Base-by-base conservation (phyloP, 768 basidiomycete species). In the Naganishia friedmannii region DNA sequence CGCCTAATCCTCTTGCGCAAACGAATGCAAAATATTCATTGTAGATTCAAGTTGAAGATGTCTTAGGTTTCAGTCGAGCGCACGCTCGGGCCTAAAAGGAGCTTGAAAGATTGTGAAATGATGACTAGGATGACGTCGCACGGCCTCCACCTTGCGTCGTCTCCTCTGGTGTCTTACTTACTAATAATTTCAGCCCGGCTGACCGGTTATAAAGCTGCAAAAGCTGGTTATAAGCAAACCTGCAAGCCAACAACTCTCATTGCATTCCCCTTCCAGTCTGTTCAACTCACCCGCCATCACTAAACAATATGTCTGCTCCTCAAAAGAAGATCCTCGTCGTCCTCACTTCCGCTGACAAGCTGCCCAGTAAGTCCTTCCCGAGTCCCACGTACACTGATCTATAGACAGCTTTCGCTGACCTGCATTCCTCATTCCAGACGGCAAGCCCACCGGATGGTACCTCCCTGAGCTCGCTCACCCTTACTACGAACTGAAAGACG, bases 391-490 rank as follows among this genome's bases (percentile, higher is more conserved):
- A 32, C 32, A 3, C 56, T 12, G 34, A n/a, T n/a, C n/a, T n/a
- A n/a, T n/a, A n/a, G n/a, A n/a, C n/a, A n/a, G n/a, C n/a, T n/a
- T n/a, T n/a, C n/a, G n/a, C 60, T 63, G 23, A 63, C 60, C 9
- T 45, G 12, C 4, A 21, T 53, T 17, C 45, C 23, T 23, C 21
- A 5, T 6, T n/a, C 1, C 48, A 66, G 65, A 12, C 65, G 65
- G 65, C 4, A 66, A 66, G 48, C 48, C 65, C 3, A 70, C 69
- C 7, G 89, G 90, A 26, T 90, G 87, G 87, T 91, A 87, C 79
- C 84, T 90, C 34, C 88, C 89, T 6, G 90, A 92, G 78, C 87
- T 87, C 15, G 88, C 88, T 0, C 89, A 90, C 77, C 88, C 89
- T 0, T 89, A 88, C 80, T 88, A 87, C 75, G 78, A 84, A 58